A percentile compares a stretch with the other conserved stretches of the same genome.
Conservation (phyloP, 140 eudicot genomes). For the Flaveria floridana region DNA sequence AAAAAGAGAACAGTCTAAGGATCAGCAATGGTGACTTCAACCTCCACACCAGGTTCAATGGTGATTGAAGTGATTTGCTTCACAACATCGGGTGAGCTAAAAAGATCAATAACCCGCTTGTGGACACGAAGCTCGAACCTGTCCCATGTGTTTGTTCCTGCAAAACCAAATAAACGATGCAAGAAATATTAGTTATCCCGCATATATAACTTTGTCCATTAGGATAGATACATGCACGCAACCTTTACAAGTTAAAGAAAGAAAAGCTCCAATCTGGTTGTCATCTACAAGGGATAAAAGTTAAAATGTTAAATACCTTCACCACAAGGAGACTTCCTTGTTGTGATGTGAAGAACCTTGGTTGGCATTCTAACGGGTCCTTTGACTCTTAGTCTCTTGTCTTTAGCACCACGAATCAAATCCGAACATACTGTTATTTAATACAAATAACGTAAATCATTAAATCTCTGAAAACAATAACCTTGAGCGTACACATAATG, state of each 20-base stretch:
- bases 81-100: slow-evolving; percentile 49
- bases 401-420: slow-evolving; percentile 44
- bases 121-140: slow-evolving; percentile 47
- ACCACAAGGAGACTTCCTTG: slow-evolving; percentile 57
- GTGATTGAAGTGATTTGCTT: slow-evolving; percentile 50
- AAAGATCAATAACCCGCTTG: slow-evolving; percentile 43
- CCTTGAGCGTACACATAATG: background rate
- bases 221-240: background rate
- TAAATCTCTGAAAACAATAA: background rate
- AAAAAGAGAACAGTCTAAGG: slow-evolving; percentile 23
- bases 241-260: background rate
- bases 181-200: background rate
- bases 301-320: slow-evolving; percentile 35
- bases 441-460: background rate
- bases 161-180: background rate
- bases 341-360: slow-evolving; percentile 48
- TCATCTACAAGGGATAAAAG: background rate
- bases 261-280: background rate
- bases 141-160: slow-evolving; percentile 48
- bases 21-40: slow-evolving; percentile 46
- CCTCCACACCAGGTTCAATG: slow-evolving; percentile 49
- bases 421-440: slow-evolving; percentile 30
- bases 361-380: slow-evolving; percentile 56
- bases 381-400: slow-evolving; percentile 42
- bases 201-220: background rate